Evolutionary conservation across 352 stramenopile genomes (phyloP), one percentile per base, ranked within the genome.

Genomic region (Phytophthora rubi): DNA sequence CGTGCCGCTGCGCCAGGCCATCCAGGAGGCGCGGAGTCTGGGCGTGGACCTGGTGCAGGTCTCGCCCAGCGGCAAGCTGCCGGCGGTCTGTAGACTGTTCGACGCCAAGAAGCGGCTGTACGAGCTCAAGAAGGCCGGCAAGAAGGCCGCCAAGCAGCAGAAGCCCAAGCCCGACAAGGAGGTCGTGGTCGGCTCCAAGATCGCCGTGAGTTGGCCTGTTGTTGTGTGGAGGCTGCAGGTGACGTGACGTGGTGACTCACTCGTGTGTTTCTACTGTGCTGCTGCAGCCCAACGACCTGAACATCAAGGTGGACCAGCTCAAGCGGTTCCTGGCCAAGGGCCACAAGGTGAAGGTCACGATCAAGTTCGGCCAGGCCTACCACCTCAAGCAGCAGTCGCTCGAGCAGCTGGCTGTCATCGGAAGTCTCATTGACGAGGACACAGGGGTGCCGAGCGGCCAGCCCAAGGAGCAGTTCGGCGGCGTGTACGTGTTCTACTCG

Each of bases 41-140:
- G 82, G 81, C 45, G 70, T 95, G 52, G 88, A 95, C 64, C 79
- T 95, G 30, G 85, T 95, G 62, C 85, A 95, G 61, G 84, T 95
- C 45, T 89, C 82, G 9, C 68, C 74, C 26, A 68, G 57, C 44
- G 77, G 80, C 10, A 67, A 72, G 9, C 48, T 76, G 0, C 64
- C 79, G 7, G 69, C 77, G 6, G 65, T 94, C 1, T 94, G 86
- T 54, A 75, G 80, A 48, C 71, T 94, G 53, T 94, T 94, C 55
- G 82, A 94, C 66, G 79, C 80, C n/a, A 83, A 91, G 73, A 92
- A 92, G 75, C 80, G 84, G 12, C 53, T 88, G 10, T 94, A 91
- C 45, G 69, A 80, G 37, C 59, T 94, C 49, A 91, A 91, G 68
- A 94, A 92, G 60, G 67, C 81, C 7, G 65, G 59, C 35, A 91